phyloP scores from a whole-genome alignment of 2,329 filamentous ascomycete genomes.

The Colletotrichum sp. region DNA sequence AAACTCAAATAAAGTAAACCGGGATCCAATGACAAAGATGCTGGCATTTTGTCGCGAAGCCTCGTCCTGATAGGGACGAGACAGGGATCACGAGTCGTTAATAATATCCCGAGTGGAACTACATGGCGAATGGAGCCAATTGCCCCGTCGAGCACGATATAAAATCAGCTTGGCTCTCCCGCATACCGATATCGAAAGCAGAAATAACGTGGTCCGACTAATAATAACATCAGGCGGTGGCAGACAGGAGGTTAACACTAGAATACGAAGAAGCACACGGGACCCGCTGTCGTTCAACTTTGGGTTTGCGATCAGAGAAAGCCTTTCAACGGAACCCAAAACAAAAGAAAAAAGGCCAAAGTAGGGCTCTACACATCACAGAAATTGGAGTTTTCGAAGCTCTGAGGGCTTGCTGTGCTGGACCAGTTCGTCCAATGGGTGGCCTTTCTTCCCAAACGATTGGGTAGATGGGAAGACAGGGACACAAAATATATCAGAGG shows the following conservation, averaged over 20 bases:
- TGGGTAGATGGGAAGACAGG: not conserved
- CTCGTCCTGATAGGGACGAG: not conserved
- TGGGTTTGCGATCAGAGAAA: not conserved
- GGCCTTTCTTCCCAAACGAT: not conserved
- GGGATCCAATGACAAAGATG: not conserved
- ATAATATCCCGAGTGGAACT: not conserved
- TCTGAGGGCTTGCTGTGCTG: not conserved
- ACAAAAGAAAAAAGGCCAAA: not conserved
- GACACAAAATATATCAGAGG: not conserved
- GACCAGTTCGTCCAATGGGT: not conserved
- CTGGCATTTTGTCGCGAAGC: not conserved
- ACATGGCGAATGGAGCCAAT: not conserved
- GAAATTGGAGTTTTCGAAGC: not conserved
- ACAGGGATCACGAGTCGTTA: not conserved
- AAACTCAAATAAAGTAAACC: not conserved
- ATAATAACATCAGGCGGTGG: not conserved
- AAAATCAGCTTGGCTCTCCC: not conserved
- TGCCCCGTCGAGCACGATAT: not conserved
- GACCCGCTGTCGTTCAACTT: not conserved
- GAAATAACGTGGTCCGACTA: not conserved
- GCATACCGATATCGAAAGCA: not conserved
- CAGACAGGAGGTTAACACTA: not conserved
- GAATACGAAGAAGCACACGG: not conserved
- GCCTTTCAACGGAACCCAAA: not conserved
- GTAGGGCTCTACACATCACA: not conserved